A percentile compares a stretch with the other conserved stretches of the same genome.
phyloP scores from a whole-genome alignment of 805 yeast species.

The Saturnispora halmiae region DNA sequence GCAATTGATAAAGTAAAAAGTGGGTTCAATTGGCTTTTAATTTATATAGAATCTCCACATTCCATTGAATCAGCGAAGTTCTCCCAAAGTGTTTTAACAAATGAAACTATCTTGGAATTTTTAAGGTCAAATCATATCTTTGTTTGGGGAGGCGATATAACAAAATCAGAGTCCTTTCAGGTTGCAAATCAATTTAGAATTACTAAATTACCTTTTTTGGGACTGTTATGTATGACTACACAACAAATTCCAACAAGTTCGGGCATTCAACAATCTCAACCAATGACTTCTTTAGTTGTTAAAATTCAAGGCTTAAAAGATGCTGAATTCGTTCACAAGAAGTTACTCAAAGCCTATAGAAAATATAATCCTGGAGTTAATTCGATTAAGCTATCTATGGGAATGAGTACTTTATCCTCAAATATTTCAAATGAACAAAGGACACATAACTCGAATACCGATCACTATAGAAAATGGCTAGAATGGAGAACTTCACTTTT shows the following conservation, averaged over 20 bases:
- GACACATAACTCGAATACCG: background rate
- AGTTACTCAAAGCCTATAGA: conserved; percentile 31
- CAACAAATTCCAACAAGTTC: conserved; percentile 44
- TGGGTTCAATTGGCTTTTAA: conserved; percentile 61
- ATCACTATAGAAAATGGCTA: conserved; percentile 47
- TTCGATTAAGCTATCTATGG: conserved; percentile 32
- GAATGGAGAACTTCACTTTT: conserved; percentile 35
- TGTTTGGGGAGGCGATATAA: conserved; percentile 83
- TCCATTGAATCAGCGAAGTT: conserved; percentile 54
- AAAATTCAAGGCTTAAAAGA: conserved; percentile 54
- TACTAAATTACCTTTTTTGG: conserved; percentile 73
- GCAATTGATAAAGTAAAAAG: conserved; percentile 64
- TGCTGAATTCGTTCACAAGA: conserved; percentile 28
- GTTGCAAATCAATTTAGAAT: conserved; percentile 67
- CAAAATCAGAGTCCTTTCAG: conserved; percentile 76
- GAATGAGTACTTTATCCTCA: background rate
- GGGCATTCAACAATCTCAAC: conserved; percentile 43
- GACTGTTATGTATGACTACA: conserved; percentile 62
- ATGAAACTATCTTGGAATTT: conserved; percentile 39
- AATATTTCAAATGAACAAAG: background rate
- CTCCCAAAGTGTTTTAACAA: conserved; percentile 44
- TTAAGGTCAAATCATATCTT: conserved; percentile 44
- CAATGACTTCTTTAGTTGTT: conserved; percentile 52
- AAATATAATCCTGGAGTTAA: conserved; percentile 55
- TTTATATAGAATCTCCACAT: conserved; percentile 64